Evolutionary conservation across 768 basidiomycete species (phyloP).

Genomic region (Termitomyces sp.): DNA sequence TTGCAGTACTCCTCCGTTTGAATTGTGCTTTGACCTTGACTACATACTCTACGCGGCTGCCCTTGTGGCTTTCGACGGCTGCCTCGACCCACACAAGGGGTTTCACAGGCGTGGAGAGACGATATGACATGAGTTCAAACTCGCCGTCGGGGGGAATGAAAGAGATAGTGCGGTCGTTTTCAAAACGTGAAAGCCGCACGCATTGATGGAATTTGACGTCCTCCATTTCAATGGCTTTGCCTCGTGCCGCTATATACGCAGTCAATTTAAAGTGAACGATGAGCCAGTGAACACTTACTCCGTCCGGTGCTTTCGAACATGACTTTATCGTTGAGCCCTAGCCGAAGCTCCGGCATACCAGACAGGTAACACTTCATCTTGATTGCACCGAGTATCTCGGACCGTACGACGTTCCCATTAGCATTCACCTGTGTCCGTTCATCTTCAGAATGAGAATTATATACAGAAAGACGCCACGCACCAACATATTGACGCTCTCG

Average conservation of each 20-base stretch:
- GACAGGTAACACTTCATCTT: slow-evolving; percentile 99
- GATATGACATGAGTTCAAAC: slow-evolving; percentile 97
- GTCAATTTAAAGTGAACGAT: background rate
- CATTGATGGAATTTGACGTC: slow-evolving; percentile 99
- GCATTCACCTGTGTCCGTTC: slow-evolving; percentile 90
- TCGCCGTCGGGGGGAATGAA: slow-evolving; percentile 99
- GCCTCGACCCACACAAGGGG: slow-evolving; percentile 98
- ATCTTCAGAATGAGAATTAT: background rate
- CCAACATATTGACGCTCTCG: slow-evolving; percentile 94
- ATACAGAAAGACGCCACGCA: slow-evolving; percentile 32
- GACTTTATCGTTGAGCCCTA: slow-evolving; percentile 98
- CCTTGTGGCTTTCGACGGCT: slow-evolving; percentile 89
- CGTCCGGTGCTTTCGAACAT: slow-evolving; percentile 99
- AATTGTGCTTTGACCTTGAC: slow-evolving; percentile 97
- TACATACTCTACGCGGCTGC: slow-evolving; percentile 93
- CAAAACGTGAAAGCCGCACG: slow-evolving; percentile 93
- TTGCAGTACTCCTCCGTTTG: slow-evolving; percentile 93
- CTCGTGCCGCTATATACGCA: slow-evolving; percentile 64
- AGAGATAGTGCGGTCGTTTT: slow-evolving; percentile 97
- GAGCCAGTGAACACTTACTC: slow-evolving; percentile 48
- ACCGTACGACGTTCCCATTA: slow-evolving; percentile 93
- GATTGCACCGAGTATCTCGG: slow-evolving; percentile 96
- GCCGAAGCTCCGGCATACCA: slow-evolving; percentile 97
- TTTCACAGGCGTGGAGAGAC: slow-evolving; percentile 95
- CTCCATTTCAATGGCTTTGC: slow-evolving; percentile 99